Base-by-base conservation (phyloP, 352 stramenopile species). In the Phytophthora melonis region DNA sequence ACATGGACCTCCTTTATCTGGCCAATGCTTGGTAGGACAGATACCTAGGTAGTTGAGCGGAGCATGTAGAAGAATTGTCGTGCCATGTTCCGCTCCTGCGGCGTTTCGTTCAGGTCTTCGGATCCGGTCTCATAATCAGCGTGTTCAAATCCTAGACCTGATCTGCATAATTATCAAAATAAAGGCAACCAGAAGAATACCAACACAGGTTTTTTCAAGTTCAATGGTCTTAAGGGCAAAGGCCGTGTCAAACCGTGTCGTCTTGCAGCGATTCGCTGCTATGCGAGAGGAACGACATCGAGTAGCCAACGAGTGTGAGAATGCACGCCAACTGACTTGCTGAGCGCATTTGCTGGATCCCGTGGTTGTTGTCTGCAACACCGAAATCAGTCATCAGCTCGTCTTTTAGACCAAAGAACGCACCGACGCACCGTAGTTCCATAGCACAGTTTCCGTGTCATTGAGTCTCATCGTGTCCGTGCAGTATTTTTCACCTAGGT, bases 401-500 rank as follows among this genome's bases (percentile, higher is more conserved):
- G n/a, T n/a, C n/a, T n/a, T 43, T 43, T 5, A 14, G 10, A 45
- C 16, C 13, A 6, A n/a, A 45, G 39, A 34, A 66, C 76, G 39
- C 55, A 91, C 85, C 3, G 27, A 30, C 27, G 27, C 27, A 30
- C 27, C 77, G 45, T 93, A 93, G 71, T 94, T 90, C 78, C 82
- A 92, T 18, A 94, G 73, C 68, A 90, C 87, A 10, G 87, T 94
- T 30, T 83, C 60, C 4, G 63, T 83, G 19, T 58, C 76, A 39
- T 93, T 81, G 34, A 79, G 64, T n/a, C 64, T 58, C 75, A 92
- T 87, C 1, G 72, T 88, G 41, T 80, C 65, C 3, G 68, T 89
- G 81, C 87, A 93, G 66, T 93, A 93, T 14, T 83, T 65, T 11
- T 75, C 52, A 0, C 87, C 87, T 0, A 92, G 63, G 14, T 86